Base-by-base conservation (phyloP, 108 stramenopile species). In the Nitzschia sp. region DNA sequence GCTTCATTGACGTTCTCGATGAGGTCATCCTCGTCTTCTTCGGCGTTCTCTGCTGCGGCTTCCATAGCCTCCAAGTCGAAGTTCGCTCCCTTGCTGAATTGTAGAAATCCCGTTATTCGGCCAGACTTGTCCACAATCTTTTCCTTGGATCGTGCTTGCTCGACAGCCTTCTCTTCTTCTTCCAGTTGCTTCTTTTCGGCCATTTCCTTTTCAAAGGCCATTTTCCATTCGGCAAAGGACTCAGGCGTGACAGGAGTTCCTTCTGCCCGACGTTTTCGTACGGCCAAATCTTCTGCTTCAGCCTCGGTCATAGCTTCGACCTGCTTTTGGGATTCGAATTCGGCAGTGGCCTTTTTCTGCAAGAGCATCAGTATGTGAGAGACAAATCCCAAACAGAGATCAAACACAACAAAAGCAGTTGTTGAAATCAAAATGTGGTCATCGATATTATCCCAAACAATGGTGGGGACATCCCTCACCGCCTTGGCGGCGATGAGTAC, bases 311-410 rank as follows among this genome's bases (percentile, higher is more conserved):
- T 70, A 64, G 85, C 84, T 59, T 89, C 86, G 24, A 70, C 68
- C 29, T 82, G 60, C 70, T 87, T 88, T 80, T 94, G 93, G 2
- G 89, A 63, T 72, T 94, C 93, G 63, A 87, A 94, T 76, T 85
- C 73, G 50, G 67, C 75, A 56, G 78, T 75, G 11, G 83, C 75
- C 71, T 87, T 80, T 65, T 84, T 53, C 86, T 90, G 66, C 38
- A 71, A 51, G 14, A 24, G 57, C 14, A 41, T 7, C 11, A 51
- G 44, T 11, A 2, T 10, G 50, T 60, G 58, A 60, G 69, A 11
- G 48, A 61, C 7, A 21, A 8, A 58, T 55, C 24, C 10, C 14
- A 24, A 60, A 61, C 26, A 37, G 29, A 11, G 21, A 52, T 19
- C 10, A 14, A 51, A 34, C 38, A 39, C 8, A 19, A 39, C 8